phyloP scores from a whole-genome alignment of 2,329 filamentous ascomycete genomes.

The Alternaria sp. region DNA sequence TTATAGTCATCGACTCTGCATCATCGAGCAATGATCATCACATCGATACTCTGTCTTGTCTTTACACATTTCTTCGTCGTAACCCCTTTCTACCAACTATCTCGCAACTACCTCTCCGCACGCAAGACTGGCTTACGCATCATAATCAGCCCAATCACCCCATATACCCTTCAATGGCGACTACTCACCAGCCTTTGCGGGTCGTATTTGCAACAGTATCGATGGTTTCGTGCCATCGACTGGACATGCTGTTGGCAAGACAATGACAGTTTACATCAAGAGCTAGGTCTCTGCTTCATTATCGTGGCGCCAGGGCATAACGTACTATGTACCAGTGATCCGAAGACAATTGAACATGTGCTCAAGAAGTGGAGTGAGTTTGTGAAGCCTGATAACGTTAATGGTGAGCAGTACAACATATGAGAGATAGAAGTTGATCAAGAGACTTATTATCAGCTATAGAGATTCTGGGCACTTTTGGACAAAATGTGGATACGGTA shows the following conservation, averaged over 20 bases:
- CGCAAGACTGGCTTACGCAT: slow-evolving; percentile 21
- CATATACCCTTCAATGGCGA: slow-evolving; percentile 23
- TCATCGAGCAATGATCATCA: slow-evolving; percentile 8
- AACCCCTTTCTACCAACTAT: slow-evolving; percentile 9
- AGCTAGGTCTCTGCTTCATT: slow-evolving; percentile 25
- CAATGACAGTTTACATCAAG: slow-evolving; percentile 15
- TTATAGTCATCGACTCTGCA: not conserved
- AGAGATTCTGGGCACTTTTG: slow-evolving; percentile 29
- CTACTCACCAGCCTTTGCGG: slow-evolving; percentile 8
- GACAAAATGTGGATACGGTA: slow-evolving; percentile 34
- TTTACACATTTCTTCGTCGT: slow-evolving; percentile 1
- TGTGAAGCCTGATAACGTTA: slow-evolving; percentile 31
- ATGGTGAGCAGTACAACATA: slow-evolving; percentile 19
- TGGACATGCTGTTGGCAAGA: slow-evolving; percentile 29
- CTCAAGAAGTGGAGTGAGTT: slow-evolving; percentile 31
- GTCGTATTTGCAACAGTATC: slow-evolving; percentile 6
- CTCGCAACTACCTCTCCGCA: slow-evolving; percentile 27
- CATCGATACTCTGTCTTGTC: slow-evolving; percentile 8
- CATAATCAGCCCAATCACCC: slow-evolving; percentile 26
- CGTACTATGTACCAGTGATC: slow-evolving; percentile 27
- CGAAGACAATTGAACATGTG: slow-evolving; percentile 21
- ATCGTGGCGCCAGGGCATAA: slow-evolving; percentile 25
- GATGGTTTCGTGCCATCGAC: slow-evolving; percentile 26
- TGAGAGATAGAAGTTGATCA: not conserved
- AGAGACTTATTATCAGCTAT: too few species aligned